These are phyloP conservation scores for Lipomyces kockii DNA, from an alignment of 805 yeast genomes.

Conservation along the genomic window DNA sequence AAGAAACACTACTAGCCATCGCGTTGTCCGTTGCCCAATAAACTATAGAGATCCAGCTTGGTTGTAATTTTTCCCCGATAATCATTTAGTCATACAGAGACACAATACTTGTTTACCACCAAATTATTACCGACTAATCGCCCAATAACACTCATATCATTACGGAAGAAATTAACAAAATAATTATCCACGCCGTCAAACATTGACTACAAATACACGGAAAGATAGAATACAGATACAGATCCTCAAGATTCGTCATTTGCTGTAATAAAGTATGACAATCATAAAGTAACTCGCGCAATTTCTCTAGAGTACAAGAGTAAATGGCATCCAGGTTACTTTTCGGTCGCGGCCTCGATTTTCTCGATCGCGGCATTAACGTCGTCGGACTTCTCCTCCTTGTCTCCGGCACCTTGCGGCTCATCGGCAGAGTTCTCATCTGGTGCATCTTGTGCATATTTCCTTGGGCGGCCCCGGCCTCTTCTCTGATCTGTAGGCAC, in stretches of 20 bases:
- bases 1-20: too few species aligned
- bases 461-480: slow-evolving; percentile 2
- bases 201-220: not conserved
- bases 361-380: not conserved
- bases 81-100: too few species aligned
- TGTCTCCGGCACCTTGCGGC: not conserved
- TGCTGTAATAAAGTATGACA: not conserved
- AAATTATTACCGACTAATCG: too few species aligned
- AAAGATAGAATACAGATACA: not conserved
- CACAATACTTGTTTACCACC: too few species aligned
- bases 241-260: not conserved
- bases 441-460: not conserved
- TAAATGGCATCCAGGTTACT: not conserved
- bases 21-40: too few species aligned
- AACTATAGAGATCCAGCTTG: too few species aligned
- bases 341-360: not conserved
- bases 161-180: too few species aligned
- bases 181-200: not conserved
- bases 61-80: too few species aligned
- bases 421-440: not conserved
- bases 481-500: not conserved
- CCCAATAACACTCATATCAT: too few species aligned
- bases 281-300: not conserved
- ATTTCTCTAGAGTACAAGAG: not conserved
- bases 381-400: not conserved